phyloP scores from a whole-genome alignment of 176 grass and related monocot species.

The Zea luxurians region DNA sequence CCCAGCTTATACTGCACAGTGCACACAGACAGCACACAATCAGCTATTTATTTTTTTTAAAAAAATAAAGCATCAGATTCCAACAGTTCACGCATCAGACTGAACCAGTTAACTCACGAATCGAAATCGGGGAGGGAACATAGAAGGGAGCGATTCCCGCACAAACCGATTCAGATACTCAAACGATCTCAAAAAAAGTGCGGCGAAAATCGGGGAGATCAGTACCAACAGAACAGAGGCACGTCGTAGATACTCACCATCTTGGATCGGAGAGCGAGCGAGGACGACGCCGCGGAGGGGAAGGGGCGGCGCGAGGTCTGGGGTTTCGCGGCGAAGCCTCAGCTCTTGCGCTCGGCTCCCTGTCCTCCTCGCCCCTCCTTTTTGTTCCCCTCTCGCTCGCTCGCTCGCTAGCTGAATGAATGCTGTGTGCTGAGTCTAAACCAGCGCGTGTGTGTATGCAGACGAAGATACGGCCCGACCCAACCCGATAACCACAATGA shows the following conservation, averaged over 20 bases:
- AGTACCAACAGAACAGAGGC: background rate
- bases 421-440: conserved; percentile 1
- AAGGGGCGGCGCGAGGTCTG: conserved; percentile 18
- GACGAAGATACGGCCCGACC: background rate
- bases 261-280: conserved; percentile 41
- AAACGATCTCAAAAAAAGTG: background rate
- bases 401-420: background rate
- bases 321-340: conserved; percentile 29
- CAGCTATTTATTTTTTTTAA: background rate
- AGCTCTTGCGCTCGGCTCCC: conserved; percentile 31
- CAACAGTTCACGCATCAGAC: background rate
- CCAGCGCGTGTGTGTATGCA: conserved; percentile 15
- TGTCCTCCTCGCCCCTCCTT: background rate
- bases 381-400: background rate
- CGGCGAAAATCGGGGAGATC: background rate
- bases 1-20: conserved; percentile 86
- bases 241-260: conserved; percentile 41
- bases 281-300: background rate
- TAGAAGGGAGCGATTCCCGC: background rate
- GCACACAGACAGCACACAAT: conserved; percentile 1
- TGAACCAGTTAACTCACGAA: conserved; percentile 18
- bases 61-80: background rate
- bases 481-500: background rate
- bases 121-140: background rate
- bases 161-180: conserved; percentile 4